A percentile compares a stretch with the other conserved stretches of the same genome.
Evolutionary conservation across 257 asterid genomes (phyloP).

Genomic region (Forsythia viridissima): DNA sequence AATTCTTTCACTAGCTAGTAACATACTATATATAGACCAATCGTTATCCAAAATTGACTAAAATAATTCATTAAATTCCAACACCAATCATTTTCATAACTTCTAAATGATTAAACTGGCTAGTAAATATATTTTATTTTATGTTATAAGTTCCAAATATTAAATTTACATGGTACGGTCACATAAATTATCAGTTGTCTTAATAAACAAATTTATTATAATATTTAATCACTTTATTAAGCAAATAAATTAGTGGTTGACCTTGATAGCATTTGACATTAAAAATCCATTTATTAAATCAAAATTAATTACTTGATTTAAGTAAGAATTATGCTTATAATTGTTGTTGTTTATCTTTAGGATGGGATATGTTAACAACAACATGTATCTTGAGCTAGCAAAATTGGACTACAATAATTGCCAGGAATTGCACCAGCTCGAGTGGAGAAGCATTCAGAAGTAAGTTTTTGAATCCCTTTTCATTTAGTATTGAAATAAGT

Average conservation of each 20-base stretch:
- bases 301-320: neutral
- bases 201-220: too few species aligned
- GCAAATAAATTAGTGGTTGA: too few species aligned
- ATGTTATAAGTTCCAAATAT: neutral
- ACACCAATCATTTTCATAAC: neutral
- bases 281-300: too few species aligned
- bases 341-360: constrained; percentile 29
- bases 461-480: constrained; percentile 19
- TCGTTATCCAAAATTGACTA: neutral
- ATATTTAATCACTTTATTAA: too few species aligned
- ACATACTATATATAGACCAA: neutral
- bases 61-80: neutral
- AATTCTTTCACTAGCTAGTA: neutral
- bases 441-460: constrained; percentile 75
- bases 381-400: constrained; percentile 67
- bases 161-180: too few species aligned
- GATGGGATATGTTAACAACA: constrained; percentile 76
- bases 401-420: constrained; percentile 71
- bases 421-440: constrained; percentile 64
- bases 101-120: neutral
- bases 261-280: too few species aligned
- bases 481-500: neutral
- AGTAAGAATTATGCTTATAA: too few species aligned
- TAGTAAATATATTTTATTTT: neutral
- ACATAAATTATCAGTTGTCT: too few species aligned